phyloP scores from a whole-genome alignment of 768 basidiomycete species.

The Trametes sanguinea region DNA sequence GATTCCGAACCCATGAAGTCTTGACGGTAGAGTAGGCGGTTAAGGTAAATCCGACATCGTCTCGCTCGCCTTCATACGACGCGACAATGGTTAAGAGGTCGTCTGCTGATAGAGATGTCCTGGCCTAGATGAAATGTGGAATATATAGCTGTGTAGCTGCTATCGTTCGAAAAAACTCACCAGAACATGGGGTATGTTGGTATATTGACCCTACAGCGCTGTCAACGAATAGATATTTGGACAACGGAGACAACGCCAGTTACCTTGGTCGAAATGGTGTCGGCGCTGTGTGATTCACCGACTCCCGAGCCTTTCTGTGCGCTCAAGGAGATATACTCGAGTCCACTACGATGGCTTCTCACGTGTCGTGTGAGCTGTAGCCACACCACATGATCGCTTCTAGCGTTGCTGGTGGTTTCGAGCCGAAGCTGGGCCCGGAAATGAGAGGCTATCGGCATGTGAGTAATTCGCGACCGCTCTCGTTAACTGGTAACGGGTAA shows the following conservation, averaged over 20 bases:
- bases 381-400: slow-evolving; percentile 61
- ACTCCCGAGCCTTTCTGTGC: slow-evolving; percentile 1
- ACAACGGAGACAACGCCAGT: neutral
- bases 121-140: neutral
- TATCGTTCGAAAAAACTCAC: slow-evolving; percentile 27
- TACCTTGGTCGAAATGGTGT: slow-evolving; percentile 10
- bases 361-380: slow-evolving; percentile 80
- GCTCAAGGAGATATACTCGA: slow-evolving; percentile 68
- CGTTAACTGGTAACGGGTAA: neutral
- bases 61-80: slow-evolving; percentile 68
- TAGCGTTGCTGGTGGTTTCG: neutral
- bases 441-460: slow-evolving; percentile 36
- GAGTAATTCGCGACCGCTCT: neutral
- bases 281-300: neutral
- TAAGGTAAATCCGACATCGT: slow-evolving; percentile 69
- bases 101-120: slow-evolving; percentile 8
- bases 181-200: slow-evolving; percentile 48
- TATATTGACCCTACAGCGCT: slow-evolving; percentile 37
- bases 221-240: neutral
- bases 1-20: slow-evolving; percentile 29
- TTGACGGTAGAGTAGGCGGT: slow-evolving; percentile 51
- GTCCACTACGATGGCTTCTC: slow-evolving; percentile 52
- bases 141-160: neutral
- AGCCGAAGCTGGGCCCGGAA: slow-evolving; percentile 43
- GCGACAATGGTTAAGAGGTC: slow-evolving; percentile 55